Evolutionary conservation across 805 yeast genomes (phyloP).

Genomic region (Danielia reshetovae): DNA sequence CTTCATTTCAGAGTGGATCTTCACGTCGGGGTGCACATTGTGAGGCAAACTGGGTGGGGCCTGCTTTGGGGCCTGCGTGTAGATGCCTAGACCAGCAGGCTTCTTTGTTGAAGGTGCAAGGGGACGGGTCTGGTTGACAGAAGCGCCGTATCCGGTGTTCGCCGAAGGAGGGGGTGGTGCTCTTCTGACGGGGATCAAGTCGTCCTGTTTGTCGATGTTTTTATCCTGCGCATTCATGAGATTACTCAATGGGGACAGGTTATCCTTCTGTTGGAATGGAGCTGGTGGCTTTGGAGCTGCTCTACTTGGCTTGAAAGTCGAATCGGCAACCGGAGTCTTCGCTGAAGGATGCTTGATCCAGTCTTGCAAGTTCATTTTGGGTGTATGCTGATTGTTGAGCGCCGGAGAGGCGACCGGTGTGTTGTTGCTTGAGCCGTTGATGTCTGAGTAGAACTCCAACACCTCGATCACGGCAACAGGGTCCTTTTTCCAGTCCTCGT

Average conservation of each 20-base stretch:
- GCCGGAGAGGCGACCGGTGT: slow-evolving; percentile 28
- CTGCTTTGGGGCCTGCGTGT: slow-evolving; percentile 14
- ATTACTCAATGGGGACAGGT: slow-evolving; percentile 30
- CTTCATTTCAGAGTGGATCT: slow-evolving; percentile 25
- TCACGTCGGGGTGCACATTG: slow-evolving; percentile 31
- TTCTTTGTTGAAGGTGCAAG: slow-evolving; percentile 6
- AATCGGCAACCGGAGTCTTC: slow-evolving; percentile 4
- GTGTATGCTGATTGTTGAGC: slow-evolving; percentile 13
- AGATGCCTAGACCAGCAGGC: slow-evolving; percentile 24
- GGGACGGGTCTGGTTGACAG: slow-evolving; percentile 15
- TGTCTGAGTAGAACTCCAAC: slow-evolving; percentile 50
- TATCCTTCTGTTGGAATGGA: slow-evolving; percentile 26
- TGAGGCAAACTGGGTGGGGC: slow-evolving; percentile 26
- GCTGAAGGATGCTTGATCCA: slow-evolving; percentile 36
- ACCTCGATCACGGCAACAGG: slow-evolving; percentile 64
- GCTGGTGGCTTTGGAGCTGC: slow-evolving; percentile 43
- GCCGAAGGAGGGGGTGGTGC: slow-evolving; percentile 53
- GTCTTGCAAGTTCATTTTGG: slow-evolving; percentile 34
- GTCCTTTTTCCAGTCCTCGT: slow-evolving; percentile 59
- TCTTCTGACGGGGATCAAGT: slow-evolving; percentile 46
- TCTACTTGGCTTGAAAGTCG: slow-evolving; percentile 32
- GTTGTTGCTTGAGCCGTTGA: slow-evolving; percentile 38
- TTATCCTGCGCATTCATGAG: slow-evolving; percentile 21
- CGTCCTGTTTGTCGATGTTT: slow-evolving; percentile 13
- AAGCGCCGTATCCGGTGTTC: slow-evolving; percentile 4